A percentile compares a stretch with the other conserved stretches of the same genome.
Evolutionary conservation across 768 basidiomycete genomes (phyloP).

Genomic region (Leccinum olivaceopallidum): DNA sequence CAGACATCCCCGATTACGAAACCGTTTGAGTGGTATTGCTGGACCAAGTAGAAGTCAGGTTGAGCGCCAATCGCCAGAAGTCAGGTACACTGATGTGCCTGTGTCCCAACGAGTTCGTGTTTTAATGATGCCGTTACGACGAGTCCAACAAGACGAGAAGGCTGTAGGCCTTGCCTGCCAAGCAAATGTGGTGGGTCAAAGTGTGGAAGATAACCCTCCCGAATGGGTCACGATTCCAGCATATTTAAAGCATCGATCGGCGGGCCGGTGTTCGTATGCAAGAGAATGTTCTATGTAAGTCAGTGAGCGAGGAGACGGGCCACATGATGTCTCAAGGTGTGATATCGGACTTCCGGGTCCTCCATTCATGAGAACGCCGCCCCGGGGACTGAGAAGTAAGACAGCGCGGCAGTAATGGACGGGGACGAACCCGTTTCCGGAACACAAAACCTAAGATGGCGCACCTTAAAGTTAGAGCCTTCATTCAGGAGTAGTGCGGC

Average conservation of each 20-base stretch:
- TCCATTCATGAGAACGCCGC: not conserved
- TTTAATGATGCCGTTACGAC: not conserved
- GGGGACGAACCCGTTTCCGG: not conserved
- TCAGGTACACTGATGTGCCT: not conserved
- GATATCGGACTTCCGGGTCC: not conserved
- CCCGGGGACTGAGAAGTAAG: not conserved
- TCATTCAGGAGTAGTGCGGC: no score
- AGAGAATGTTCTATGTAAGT: not conserved
- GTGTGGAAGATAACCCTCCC: not conserved
- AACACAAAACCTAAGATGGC: not conserved
- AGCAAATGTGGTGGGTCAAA: not conserved
- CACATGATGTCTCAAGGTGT: not conserved
- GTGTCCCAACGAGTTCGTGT: not conserved
- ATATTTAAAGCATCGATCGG: slow-evolving; percentile 10
- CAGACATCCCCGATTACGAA: slow-evolving; percentile 12
- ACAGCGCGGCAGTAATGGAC: not conserved
- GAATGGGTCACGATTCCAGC: not conserved
- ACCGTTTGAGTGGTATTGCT: not conserved
- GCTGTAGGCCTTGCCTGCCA: not conserved
- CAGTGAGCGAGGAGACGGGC: not conserved
- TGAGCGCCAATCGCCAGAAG: not conserved
- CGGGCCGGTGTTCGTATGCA: not conserved
- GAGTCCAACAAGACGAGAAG: not conserved
- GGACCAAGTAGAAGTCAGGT: not conserved
- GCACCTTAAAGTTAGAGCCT: no score